Evolutionary conservation across 345 rosid species (phyloP).

Genomic region (Moricandia arvensis): DNA sequence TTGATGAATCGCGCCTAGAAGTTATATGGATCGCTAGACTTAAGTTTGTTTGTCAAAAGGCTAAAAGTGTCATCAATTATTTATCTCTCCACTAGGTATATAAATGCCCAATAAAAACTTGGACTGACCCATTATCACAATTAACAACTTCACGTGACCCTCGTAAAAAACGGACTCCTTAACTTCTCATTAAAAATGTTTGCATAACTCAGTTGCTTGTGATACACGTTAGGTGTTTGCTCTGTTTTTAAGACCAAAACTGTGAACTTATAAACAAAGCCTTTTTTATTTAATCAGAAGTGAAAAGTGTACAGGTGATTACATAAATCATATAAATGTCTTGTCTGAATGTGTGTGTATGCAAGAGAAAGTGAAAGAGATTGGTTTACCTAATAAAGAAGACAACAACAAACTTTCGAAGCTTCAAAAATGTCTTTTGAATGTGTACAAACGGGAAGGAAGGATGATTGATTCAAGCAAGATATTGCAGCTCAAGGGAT

Average conservation of each 20-base stretch:
- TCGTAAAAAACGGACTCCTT: too few relatives aligned
- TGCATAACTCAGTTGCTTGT: neutral
- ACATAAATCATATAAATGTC: constrained; percentile 5
- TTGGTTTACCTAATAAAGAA: constrained; percentile 27
- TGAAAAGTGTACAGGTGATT: constrained; percentile 26
- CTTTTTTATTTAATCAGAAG: constrained; percentile 33
- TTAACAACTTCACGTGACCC: too few relatives aligned
- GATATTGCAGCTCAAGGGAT: constrained; percentile 52
- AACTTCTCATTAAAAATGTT: too few relatives aligned
- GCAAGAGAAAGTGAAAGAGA: constrained; percentile 43
- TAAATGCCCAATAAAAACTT: too few relatives aligned
- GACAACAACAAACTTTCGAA: constrained; percentile 25
- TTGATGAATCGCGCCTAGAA: too few relatives aligned
- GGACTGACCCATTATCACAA: too few relatives aligned
- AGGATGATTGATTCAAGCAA: constrained; percentile 6
- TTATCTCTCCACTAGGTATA: too few relatives aligned
- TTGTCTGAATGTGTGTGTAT: constrained; percentile 15
- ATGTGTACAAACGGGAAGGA: constrained; percentile 22
- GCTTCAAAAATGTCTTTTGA: constrained; percentile 35
- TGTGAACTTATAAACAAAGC: constrained; percentile 1
- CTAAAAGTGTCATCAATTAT: too few relatives aligned
- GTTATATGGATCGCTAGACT: too few relatives aligned
- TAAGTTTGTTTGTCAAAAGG: too few relatives aligned
- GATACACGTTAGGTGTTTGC: constrained; percentile 55
- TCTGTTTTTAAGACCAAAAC: constrained; percentile 77